Evolutionary conservation across 2,329 filamentous ascomycete genomes (phyloP).

Genomic region (Coniochaeta ligniaria): DNA sequence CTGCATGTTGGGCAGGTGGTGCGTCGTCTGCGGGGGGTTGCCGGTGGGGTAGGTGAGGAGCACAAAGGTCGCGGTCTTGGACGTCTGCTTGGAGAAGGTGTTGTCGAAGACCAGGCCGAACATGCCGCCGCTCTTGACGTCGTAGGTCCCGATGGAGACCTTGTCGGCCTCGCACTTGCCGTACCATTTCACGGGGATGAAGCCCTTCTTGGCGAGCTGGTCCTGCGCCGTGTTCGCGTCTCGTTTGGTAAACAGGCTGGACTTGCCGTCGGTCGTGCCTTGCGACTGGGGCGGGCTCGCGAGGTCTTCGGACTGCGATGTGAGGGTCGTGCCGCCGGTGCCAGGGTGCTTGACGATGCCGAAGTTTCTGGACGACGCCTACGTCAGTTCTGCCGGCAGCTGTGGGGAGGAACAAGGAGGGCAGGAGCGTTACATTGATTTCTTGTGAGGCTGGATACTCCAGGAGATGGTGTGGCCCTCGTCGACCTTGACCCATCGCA

Average conservation of each 20-base stretch:
- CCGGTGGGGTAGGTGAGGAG: slow-evolving; percentile 88
- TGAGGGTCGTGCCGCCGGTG: slow-evolving; percentile 47
- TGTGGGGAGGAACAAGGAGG: neutral
- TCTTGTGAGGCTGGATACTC: slow-evolving; percentile 97
- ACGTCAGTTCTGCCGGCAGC: slow-evolving; percentile 1
- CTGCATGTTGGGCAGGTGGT: slow-evolving; percentile 58
- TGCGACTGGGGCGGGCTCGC: slow-evolving; percentile 25
- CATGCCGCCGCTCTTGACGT: slow-evolving; percentile 81
- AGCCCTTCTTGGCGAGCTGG: slow-evolving; percentile 58
- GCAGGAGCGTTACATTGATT: slow-evolving; percentile 62
- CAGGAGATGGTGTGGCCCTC: slow-evolving; percentile 90
- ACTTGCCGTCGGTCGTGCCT: slow-evolving; percentile 34
- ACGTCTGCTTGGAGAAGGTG: slow-evolving; percentile 91
- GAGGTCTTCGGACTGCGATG: slow-evolving; percentile 33
- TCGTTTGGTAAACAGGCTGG: slow-evolving; percentile 43
- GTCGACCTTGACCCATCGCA: slow-evolving; percentile 92
- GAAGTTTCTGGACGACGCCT: slow-evolving; percentile 59
- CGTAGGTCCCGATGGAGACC: slow-evolving; percentile 82
- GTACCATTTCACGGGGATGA: slow-evolving; percentile 72
- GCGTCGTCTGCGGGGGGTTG: slow-evolving; percentile 65
- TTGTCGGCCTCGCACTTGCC: slow-evolving; percentile 97
- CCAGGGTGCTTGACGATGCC: slow-evolving; percentile 97
- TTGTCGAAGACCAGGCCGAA: slow-evolving; percentile 98
- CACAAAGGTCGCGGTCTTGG: slow-evolving; percentile 92
- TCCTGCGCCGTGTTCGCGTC: slow-evolving; percentile 55